Evolutionary conservation across 495 filamentous ascomycete species (phyloP).

Genomic region (Penicillium flavigenum): DNA sequence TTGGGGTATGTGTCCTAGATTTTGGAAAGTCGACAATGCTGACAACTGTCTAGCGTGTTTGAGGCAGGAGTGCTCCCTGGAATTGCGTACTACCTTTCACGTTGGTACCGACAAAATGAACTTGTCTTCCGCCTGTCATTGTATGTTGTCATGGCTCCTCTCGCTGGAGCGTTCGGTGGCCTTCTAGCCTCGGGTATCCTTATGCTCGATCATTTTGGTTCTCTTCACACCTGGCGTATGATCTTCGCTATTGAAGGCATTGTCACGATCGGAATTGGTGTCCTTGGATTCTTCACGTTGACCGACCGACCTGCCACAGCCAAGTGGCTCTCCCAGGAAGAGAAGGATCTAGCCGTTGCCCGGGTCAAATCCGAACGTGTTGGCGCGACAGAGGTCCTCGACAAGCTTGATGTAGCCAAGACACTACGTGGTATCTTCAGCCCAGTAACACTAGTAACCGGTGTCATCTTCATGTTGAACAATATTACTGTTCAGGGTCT

Average conservation of each 20-base stretch:
- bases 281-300: conserved; percentile 58
- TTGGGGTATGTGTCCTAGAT: conserved; percentile 42
- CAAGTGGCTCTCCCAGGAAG: conserved; percentile 60
- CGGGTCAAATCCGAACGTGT: conserved; percentile 65
- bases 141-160: conserved; percentile 59
- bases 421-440: conserved; percentile 49
- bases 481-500: conserved; percentile 57
- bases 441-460: conserved; percentile 47
- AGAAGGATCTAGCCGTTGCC: conserved; percentile 61
- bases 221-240: conserved; percentile 61
- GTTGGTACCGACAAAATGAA: conserved; percentile 70
- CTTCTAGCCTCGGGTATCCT: conserved; percentile 61
- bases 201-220: conserved; percentile 43
- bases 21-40: background rate
- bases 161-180: conserved; percentile 70
- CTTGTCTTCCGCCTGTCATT: conserved; percentile 58
- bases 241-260: conserved; percentile 77
- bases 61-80: conserved; percentile 73
- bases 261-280: conserved; percentile 59
- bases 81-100: conserved; percentile 68
- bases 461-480: conserved; percentile 53
- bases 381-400: conserved; percentile 60
- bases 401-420: conserved; percentile 47
- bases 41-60: conserved; percentile 37
- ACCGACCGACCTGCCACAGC: conserved; percentile 69